Conservation (phyloP, 202 grass and related monocot species). For the Setaria viridis region DNA sequence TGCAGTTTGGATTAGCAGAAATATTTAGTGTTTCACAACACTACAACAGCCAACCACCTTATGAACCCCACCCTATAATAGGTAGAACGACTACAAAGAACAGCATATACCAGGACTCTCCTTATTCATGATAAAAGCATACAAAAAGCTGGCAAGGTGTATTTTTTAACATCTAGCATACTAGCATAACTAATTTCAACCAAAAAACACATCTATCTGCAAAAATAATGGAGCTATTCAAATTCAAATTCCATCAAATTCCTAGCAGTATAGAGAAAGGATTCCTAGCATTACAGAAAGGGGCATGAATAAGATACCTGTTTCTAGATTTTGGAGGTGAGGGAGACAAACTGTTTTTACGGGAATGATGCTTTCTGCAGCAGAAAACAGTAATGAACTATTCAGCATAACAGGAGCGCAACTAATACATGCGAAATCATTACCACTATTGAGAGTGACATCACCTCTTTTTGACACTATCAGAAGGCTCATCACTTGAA, state of each 20-base stretch:
- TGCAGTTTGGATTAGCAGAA: constrained; percentile 24
- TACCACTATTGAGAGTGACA: constrained; percentile 8
- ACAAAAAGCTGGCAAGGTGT: constrained; percentile 3
- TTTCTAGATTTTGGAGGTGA: constrained; percentile 86
- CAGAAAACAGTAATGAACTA: constrained; percentile 32
- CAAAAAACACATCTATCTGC: constrained; percentile 23
- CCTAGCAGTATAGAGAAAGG: neutral
- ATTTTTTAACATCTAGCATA: neutral
- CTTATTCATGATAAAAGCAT: constrained; percentile 38
- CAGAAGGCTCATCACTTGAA: constrained; percentile 77
- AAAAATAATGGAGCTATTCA: constrained; percentile 23
- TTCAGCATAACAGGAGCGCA: constrained; percentile 32
- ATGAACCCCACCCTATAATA: neutral
- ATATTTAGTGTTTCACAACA: constrained; percentile 29
- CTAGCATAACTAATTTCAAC: constrained; percentile 19
- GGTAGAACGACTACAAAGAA: neutral
- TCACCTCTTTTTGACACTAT: constrained; percentile 74
- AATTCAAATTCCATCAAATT: constrained; percentile 19
- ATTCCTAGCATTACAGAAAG: constrained; percentile 19
- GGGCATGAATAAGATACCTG: constrained; percentile 63
- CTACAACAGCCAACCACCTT: neutral
- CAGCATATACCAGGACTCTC: constrained; percentile 1
- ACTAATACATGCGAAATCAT: constrained; percentile 20
- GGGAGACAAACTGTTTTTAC: constrained; percentile 67
- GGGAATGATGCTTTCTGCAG: constrained; percentile 76